Base-by-base conservation (phyloP, 768 basidiomycete genomes). In the Boletus sp. region DNA sequence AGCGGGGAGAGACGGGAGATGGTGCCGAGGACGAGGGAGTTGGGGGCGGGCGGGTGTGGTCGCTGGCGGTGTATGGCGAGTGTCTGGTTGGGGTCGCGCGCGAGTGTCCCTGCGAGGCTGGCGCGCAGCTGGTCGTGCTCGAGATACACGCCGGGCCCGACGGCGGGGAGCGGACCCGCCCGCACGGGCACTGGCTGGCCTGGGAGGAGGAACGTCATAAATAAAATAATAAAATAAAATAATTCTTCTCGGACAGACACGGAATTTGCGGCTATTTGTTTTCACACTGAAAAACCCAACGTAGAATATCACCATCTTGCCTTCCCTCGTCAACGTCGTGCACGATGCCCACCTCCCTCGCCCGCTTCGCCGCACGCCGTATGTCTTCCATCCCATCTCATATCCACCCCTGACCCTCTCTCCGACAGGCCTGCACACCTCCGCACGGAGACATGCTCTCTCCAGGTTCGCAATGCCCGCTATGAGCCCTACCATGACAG, bases 401-500 rank as follows among this genome's bases (percentile, higher is more conserved):
- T 37, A 2, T 23, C 23, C n/a, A n/a, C 47, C 4, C 6, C 52
- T 58, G 6, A 57, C 53, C 29, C 3, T 29, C 44, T 32, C 37
- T 27, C 50, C 32, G 35, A 49, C 67, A 96, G 95, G 84, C 65
- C 77, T 98, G 50, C 91, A 94, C 77, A 80, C 82, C 65, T 94
- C 95, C 30, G 80, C 87, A 51, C 82, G 84, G 57, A 77, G 88
- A 63, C 75, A 79, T 75, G 94, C 88, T 37, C 81, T 98, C 62
- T 77, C 89, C 56, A 91, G 85, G 70, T 95, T 98, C 76, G 78
- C 85, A 59, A 95, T 97, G 93, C 95, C 94, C 54, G 94, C 97
- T 63, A 99, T 98, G 96, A 96, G 93, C 58, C 97, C 97, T 32
- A 99, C 97, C 54, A 99, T 99, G 97, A 94, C 94, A 4, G 97